Evolutionary conservation across 2,329 filamentous ascomycete species (phyloP).

Genomic region (Trichoderma sp.): DNA sequence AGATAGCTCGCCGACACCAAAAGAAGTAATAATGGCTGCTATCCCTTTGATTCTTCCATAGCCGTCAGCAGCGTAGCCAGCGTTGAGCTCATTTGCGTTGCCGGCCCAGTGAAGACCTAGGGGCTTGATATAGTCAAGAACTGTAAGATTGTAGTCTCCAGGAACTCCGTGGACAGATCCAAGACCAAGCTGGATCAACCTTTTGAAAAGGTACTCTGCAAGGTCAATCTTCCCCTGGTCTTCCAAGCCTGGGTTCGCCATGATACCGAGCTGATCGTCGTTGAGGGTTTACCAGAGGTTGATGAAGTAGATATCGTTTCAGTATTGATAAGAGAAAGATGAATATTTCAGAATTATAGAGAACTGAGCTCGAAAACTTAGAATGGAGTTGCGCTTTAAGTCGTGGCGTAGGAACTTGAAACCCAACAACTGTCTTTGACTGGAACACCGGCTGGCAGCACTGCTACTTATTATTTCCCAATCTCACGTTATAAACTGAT

Average conservation of each 20-base stretch:
- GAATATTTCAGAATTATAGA: neutral
- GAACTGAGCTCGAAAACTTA: neutral
- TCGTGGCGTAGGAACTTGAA: neutral
- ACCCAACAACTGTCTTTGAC: neutral
- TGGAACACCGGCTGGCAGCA: neutral
- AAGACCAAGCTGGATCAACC: conserved; percentile 58
- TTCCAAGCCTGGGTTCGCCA: neutral
- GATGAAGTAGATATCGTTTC: neutral
- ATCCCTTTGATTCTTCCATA: conserved; percentile 55
- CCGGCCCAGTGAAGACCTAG: conserved; percentile 45
- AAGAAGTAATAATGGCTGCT: conserved; percentile 54
- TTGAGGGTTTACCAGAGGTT: neutral
- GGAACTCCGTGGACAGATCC: conserved; percentile 53
- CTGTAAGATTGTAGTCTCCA: conserved; percentile 41
- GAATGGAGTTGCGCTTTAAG: neutral
- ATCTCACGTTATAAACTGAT: neutral
- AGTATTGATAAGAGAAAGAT: neutral
- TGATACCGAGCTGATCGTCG: neutral
- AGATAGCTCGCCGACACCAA: conserved; percentile 58
- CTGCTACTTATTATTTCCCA: neutral
- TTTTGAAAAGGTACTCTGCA: conserved; percentile 54
- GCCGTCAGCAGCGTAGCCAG: conserved; percentile 56
- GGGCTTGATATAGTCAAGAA: conserved; percentile 39
- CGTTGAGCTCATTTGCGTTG: conserved; percentile 58
- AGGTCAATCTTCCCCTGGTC: conserved; percentile 5